Conservation (phyloP, 306 rosid genomes). For the Lathyrus aphaca region DNA sequence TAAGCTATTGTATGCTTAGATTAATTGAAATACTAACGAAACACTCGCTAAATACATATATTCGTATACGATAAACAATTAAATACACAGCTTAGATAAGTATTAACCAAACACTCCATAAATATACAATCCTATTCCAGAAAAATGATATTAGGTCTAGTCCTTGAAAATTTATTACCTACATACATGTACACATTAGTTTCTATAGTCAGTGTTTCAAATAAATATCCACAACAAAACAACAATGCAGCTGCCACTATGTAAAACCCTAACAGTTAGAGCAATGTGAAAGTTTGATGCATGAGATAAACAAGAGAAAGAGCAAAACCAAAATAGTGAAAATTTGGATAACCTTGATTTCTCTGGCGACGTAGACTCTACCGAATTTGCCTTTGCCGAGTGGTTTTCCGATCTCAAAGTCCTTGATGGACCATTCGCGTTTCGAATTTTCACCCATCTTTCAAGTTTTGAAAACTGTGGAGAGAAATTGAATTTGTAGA, state of each 20-base stretch:
- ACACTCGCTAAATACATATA: not conserved
- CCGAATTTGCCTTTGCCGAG: conserved; percentile 90
- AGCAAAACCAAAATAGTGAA: not conserved
- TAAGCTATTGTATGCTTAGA: not conserved
- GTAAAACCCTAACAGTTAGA: not conserved
- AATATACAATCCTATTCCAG: not conserved
- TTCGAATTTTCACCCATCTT: conserved; percentile 34
- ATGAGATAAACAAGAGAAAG: not conserved
- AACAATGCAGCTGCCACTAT: not conserved
- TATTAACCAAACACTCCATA: not conserved
- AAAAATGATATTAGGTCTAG: not conserved
- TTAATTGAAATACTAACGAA: not conserved
- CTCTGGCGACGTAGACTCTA: conserved; percentile 82
- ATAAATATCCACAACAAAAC: not conserved
- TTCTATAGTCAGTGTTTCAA: not conserved
- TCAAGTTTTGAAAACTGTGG: too few species aligned
- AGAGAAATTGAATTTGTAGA: too few species aligned
- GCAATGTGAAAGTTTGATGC: too few species aligned
- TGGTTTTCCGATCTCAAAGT: conserved; percentile 87
- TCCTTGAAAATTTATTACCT: not conserved
- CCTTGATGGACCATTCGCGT: conserved; percentile 64
- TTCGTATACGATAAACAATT: not conserved
- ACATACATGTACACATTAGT: not conserved
- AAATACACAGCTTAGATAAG: not conserved
- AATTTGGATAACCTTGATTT: conserved; percentile 52